Conservation (phyloP, 768 basidiomycete genomes). For the Kwoniella mangroviensis region DNA sequence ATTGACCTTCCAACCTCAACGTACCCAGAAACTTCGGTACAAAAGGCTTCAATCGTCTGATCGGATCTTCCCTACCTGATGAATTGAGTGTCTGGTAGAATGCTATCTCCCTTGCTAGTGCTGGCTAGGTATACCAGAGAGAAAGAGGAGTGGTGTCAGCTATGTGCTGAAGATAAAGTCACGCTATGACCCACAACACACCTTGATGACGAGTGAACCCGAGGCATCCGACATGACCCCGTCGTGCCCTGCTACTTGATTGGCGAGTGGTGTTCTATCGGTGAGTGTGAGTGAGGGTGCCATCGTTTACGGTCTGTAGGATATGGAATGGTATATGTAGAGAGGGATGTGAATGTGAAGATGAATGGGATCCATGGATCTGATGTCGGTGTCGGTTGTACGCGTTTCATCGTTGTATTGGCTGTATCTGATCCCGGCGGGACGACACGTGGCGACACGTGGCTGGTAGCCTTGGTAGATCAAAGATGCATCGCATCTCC, state of each 20-base stretch:
- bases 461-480: background rate
- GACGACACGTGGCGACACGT: background rate
- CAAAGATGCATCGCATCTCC: background rate
- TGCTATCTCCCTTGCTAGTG: constrained; percentile 54
- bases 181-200: constrained; percentile 23
- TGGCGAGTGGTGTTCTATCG: constrained; percentile 40
- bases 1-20: constrained; percentile 70
- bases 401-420: too few species aligned
- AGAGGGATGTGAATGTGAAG: background rate
- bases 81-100: constrained; percentile 55
- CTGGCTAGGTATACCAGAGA: constrained; percentile 26
- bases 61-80: constrained; percentile 14
- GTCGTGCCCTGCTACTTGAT: constrained; percentile 57
- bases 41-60: constrained; percentile 60
- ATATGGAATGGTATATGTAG: background rate
- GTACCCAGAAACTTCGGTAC: constrained; percentile 81
- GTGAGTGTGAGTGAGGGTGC: constrained; percentile 3
- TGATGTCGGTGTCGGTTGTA: background rate
- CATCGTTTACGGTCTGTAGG: background rate
- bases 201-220: constrained; percentile 57
- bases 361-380: constrained; percentile 9
- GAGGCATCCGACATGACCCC: constrained; percentile 53
- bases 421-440: background rate
- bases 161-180: background rate
- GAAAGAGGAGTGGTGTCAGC: background rate